Evolutionary conservation across 208 protist species (phyloP).

Genomic region (Porcisia deanei): DNA sequence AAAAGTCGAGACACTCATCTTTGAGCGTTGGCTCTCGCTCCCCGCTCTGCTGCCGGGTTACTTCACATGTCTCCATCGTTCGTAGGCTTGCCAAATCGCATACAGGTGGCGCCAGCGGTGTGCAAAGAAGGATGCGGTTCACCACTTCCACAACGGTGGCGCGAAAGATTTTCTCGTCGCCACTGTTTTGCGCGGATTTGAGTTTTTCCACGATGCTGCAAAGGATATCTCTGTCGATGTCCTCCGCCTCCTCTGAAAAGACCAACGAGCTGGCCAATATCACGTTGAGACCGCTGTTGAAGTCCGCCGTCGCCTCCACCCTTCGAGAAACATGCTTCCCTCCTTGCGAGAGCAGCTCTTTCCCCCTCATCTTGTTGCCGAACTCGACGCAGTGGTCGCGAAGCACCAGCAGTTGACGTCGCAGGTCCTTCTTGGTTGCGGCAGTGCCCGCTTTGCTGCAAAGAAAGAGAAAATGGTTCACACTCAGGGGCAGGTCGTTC

Average conservation of each 20-base stretch:
- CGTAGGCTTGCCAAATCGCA: background rate
- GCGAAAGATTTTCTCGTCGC: slow-evolving; percentile 35
- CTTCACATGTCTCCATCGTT: background rate
- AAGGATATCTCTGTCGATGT: slow-evolving; percentile 27
- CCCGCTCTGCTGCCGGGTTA: background rate
- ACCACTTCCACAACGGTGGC: slow-evolving; percentile 37
- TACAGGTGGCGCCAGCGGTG: slow-evolving; percentile 32
- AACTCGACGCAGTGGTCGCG: slow-evolving; percentile 31
- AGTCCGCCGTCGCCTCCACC: slow-evolving; percentile 22
- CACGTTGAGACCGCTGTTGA: slow-evolving; percentile 34
- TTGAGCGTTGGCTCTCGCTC: slow-evolving; percentile 13
- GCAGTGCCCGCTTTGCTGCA: slow-evolving; percentile 14
- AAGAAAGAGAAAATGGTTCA: slow-evolving; percentile 27
- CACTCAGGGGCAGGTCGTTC: slow-evolving; percentile 25
- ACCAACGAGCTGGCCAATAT: slow-evolving; percentile 34
- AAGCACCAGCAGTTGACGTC: slow-evolving; percentile 30
- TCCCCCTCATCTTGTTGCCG: slow-evolving; percentile 22
- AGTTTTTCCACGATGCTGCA: slow-evolving; percentile 32
- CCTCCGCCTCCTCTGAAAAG: slow-evolving; percentile 29
- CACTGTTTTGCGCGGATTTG: slow-evolving; percentile 31
- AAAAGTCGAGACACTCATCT: slow-evolving; percentile 43
- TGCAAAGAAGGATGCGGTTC: slow-evolving; percentile 50
- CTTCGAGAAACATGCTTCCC: slow-evolving; percentile 17
- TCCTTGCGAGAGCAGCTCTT: slow-evolving; percentile 31
- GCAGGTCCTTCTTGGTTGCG: slow-evolving; percentile 18